Evolutionary conservation across 139 green algal genomes (phyloP).

Genomic region (Nannochloris sp.): DNA sequence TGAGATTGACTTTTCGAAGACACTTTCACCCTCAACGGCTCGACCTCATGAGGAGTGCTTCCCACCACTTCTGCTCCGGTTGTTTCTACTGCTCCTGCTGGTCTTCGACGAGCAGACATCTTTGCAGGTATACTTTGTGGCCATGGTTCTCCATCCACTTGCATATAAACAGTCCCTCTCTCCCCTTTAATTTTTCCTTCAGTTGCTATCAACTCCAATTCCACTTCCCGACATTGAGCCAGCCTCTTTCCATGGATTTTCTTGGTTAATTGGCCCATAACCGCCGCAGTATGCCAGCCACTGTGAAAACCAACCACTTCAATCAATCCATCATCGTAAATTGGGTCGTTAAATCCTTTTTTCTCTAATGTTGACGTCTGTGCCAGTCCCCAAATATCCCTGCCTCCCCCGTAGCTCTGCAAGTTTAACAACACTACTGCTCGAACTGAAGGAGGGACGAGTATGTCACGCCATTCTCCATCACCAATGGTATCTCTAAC

Average conservation of each 20-base stretch:
- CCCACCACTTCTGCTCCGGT: too few species aligned
- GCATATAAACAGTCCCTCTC: slow-evolving; percentile 41
- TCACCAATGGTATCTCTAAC: background rate
- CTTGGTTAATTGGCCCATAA: slow-evolving; percentile 55
- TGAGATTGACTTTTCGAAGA: background rate
- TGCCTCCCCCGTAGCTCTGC: slow-evolving; percentile 65
- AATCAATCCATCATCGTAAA: slow-evolving; percentile 64
- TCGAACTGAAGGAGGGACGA: slow-evolving; percentile 43
- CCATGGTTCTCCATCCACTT: slow-evolving; percentile 85
- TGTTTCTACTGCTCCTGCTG: too few species aligned
- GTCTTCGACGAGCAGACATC: too few species aligned
- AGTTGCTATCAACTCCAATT: slow-evolving; percentile 34
- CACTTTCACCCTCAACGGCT: background rate
- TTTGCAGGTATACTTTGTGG: slow-evolving; percentile 54
- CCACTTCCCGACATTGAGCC: slow-evolving; percentile 54
- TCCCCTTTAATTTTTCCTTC: background rate
- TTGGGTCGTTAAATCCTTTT: slow-evolving; percentile 24
- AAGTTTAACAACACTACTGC: slow-evolving; percentile 74
- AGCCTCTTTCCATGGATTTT: slow-evolving; percentile 58
- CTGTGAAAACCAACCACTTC: slow-evolving; percentile 69
- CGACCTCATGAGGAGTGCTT: background rate
- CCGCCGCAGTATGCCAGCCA: slow-evolving; percentile 61
- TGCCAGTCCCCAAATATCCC: slow-evolving; percentile 68
- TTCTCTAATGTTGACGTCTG: slow-evolving; percentile 4
- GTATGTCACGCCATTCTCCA: slow-evolving; percentile 40